Percentiles rank a stretch among this genome's conserved stretches.
Conservation (phyloP, 2,329 filamentous ascomycete genomes). For the Fusarium sp. region DNA sequence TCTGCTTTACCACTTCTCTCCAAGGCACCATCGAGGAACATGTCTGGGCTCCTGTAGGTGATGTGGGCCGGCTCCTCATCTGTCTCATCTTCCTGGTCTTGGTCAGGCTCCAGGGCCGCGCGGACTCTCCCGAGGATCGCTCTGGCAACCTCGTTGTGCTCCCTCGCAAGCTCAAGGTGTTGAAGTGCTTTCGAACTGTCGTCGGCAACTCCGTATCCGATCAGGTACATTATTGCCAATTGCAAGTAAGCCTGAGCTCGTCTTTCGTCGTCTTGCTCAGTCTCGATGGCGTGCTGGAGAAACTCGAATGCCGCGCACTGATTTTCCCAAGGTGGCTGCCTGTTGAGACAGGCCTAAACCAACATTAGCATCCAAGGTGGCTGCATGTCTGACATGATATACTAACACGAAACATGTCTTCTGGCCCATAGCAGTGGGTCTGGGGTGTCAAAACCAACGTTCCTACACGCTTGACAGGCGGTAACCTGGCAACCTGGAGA, state of each 20-base stretch:
- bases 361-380: neutral
- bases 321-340: conserved; percentile 8
- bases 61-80: neutral
- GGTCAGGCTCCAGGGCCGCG: neutral
- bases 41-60: neutral
- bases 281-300: neutral
- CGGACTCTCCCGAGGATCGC: neutral
- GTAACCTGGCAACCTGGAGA: neutral
- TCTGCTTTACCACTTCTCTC: neutral
- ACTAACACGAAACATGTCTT: conserved; percentile 15
- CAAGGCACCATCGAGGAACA: neutral
- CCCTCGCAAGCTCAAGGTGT: neutral
- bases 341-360: neutral
- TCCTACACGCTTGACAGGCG: neutral
- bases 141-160: conserved; percentile 3
- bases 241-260: conserved; percentile 2
- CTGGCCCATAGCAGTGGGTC: neutral
- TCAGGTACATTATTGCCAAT: conserved; percentile 6
- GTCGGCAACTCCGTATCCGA: conserved; percentile 9
- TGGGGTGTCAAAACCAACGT: conserved; percentile 3
- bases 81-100: neutral
- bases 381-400: neutral
- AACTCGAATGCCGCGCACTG: conserved; percentile 2
- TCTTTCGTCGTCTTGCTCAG: neutral
- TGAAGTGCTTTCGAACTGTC: neutral